A percentile compares a stretch with the other conserved stretches of the same genome.
Conservation (phyloP, 1,284 basidiomycete species). For the Violaceomyces palustris region DNA sequence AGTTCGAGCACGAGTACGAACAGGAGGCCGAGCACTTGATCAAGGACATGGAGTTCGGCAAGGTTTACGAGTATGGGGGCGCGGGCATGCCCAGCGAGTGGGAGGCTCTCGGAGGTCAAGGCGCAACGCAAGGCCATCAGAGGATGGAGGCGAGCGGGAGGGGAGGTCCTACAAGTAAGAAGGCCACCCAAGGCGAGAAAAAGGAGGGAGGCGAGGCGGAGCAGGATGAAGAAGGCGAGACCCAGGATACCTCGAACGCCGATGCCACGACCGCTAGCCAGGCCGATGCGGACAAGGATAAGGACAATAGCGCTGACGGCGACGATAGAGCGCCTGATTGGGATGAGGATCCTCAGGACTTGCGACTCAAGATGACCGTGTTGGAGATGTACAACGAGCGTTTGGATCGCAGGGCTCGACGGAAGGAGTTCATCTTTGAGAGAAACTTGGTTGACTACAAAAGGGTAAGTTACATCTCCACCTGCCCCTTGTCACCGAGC, state of each 20-base stretch:
- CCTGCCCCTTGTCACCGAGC: too few species aligned
- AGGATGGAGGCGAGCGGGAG: slow-evolving; percentile 62
- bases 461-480: slow-evolving; percentile 61
- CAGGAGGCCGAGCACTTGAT: slow-evolving; percentile 85
- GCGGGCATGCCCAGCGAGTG: slow-evolving; percentile 55
- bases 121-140: slow-evolving; percentile 35
- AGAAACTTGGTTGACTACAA: slow-evolving; percentile 88
- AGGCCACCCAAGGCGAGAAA: slow-evolving; percentile 32
- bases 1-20: slow-evolving; percentile 95
- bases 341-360: slow-evolving; percentile 74
- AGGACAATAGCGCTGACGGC: slow-evolving; percentile 26
- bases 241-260: slow-evolving; percentile 4
- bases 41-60: slow-evolving; percentile 92
- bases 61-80: slow-evolving; percentile 78
- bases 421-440: slow-evolving; percentile 88
- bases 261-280: background rate
- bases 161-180: slow-evolving; percentile 53
- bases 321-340: slow-evolving; percentile 49
- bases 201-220: slow-evolving; percentile 12
- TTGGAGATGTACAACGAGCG: slow-evolving; percentile 89
- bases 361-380: slow-evolving; percentile 83
- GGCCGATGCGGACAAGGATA: slow-evolving; percentile 17
- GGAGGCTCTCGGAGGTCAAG: slow-evolving; percentile 41
- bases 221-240: slow-evolving; percentile 7
- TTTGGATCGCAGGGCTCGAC: slow-evolving; percentile 79